Evolutionary conservation across 768 basidiomycete species (phyloP), one percentile per base, ranked within the genome.

Genomic region (Mycena alexandri): DNA sequence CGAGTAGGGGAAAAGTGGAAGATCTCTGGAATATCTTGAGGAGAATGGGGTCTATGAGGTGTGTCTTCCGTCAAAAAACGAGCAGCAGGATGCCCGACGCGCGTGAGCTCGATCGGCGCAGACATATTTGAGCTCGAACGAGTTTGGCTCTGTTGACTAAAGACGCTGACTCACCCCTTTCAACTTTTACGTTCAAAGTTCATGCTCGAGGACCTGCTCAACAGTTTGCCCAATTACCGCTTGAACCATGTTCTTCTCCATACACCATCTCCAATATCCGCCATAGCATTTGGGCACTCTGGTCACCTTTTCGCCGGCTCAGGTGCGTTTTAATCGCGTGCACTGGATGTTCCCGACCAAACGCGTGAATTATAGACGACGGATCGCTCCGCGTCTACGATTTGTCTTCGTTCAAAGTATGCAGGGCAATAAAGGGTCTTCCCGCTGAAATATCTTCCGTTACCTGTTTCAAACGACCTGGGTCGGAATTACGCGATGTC

Each of bases 361-460:
- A 61, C 38, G 73, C 59, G 44, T 33, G 24, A 34, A 48, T 52
- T 14, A 12, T 72, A 90, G 91, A 86, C 67, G 92, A 94, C 75
- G 93, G 93, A 6, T 85, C 86, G 46, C 77, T 93, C 50, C 86
- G 93, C 24, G 78, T 91, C 19, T 94, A 93, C 70, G 80, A 85
- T 70, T 77, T 88, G 7, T 86, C 88, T 3, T 83, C 87, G 2
- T 80, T 82, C 71, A 90, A 86, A 72, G 89, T 91, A 9, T 69
- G 84, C 34, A 90, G 87, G 74, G 93, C 90, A 4, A 79, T 93
- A 54, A 83, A 86, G 71, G 86, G 85, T 8, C 76, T 90, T 9
- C 84, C 82, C 11, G 72, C 75, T 5, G 90, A 92, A 68, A 79
- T 94, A 24, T 89, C 92, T 0, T 93, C 90, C 0, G 80, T 93